These are phyloP conservation scores for Ensete glaucum DNA, from an alignment of 176 grass and related monocot species.

Conservation along the genomic window DNA sequence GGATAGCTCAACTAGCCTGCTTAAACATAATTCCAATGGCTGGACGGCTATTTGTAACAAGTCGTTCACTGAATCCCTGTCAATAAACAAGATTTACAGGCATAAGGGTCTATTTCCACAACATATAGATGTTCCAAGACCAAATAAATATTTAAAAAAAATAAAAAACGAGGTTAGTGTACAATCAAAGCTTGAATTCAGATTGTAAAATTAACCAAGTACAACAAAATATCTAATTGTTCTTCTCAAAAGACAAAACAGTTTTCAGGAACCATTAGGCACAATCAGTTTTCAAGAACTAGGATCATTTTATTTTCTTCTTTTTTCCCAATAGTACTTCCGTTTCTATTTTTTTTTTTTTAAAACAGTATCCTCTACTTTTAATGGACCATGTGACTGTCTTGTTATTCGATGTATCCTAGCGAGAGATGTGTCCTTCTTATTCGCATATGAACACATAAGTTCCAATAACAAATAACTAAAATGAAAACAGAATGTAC, in stretches of 20 bases:
- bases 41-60: constrained; percentile 67
- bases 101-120: background rate
- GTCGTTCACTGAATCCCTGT: constrained; percentile 89
- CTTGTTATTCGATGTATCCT: background rate
- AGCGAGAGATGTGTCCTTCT: background rate
- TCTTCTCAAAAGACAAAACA: background rate
- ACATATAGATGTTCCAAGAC: background rate
- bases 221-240: background rate
- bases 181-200: background rate
- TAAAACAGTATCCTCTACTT: no score
- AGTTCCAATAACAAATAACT: no score
- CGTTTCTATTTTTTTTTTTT: background rate
- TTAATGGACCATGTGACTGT: no score
- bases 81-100: constrained; percentile 20
- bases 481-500: no score
- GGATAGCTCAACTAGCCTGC: constrained; percentile 40
- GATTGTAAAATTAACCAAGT: background rate
- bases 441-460: background rate
- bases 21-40: constrained; percentile 85
- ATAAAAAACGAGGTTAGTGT: background rate
- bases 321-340: no score
- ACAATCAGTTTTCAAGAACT: no score
- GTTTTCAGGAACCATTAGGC: background rate
- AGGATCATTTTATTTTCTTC: background rate
- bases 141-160: background rate